Base-by-base conservation (phyloP, 805 yeast species). In the Priceomyces castillae region DNA sequence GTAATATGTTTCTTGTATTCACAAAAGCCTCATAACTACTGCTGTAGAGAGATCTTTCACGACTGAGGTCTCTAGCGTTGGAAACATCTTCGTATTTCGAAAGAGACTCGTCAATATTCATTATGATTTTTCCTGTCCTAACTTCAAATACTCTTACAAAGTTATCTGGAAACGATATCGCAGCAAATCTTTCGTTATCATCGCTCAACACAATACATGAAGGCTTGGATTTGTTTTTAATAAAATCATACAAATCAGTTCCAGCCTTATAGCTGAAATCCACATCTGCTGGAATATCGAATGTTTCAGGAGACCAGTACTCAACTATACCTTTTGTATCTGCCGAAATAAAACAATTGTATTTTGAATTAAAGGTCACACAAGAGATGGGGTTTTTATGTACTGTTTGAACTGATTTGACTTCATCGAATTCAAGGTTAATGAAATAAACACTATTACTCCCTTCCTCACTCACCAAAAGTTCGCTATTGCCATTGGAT, bases 221-320 rank as follows among this genome's bases (percentile, higher is more conserved):
- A 2, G 63, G 60, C 1, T 43, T 35, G 1, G 62, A 44, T 43
- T 68, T 69, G 17, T 46, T 37, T 43, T 69, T 71, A 16, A 47
- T 54, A 37, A 70, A 49, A 14, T 62, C 65, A 45, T 66, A 52
- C 37, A 59, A 49, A 46, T 70, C 69, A 0, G 78, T 74, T 34
- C 61, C 54, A 25, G 71, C 58, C 47, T 74, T 73, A 47, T 54
- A 49, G 30, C 59, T 57, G 52, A 69, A 74, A 14, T 37, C 23
- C 14, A 53, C 43, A 12, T 12, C 40, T 14, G 6, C 40, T 11
- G 52, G 56, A 4, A 42, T 31, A 11, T 38, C 37, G 44, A 30
- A 33, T 15, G 30, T 15, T 3, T 39, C 39, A 2, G 55, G 49
- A 6, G 30, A 31, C 63, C 63, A 59, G 30, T 50, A 46, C 40